Percentiles rank a stretch among this genome's conserved stretches.
phyloP scores from a whole-genome alignment of 345 rosid genomes.

The Corymbia maculata region DNA sequence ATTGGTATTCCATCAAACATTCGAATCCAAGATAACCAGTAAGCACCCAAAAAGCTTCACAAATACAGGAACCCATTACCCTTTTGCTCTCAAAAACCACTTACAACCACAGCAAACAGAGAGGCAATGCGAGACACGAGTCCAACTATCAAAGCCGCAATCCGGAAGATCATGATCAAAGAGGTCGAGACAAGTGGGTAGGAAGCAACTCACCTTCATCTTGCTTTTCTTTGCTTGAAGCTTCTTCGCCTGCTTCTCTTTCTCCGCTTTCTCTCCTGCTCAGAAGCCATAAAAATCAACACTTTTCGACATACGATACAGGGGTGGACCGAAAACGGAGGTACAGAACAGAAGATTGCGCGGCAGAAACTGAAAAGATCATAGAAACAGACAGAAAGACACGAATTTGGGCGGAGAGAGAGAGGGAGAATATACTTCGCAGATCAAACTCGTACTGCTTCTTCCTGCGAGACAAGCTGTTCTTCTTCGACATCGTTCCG shows the following conservation, averaged over 20 bases:
- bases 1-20: not conserved
- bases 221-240: constrained; percentile 79
- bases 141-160: not conserved
- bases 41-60: not conserved
- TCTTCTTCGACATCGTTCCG: constrained; percentile 84
- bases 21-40: not conserved
- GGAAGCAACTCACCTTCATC: constrained; percentile 62
- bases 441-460: constrained; percentile 83
- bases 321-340: not conserved
- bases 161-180: not conserved
- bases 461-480: constrained; percentile 68
- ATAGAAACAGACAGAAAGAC: not conserved
- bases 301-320: not conserved
- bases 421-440: constrained; percentile 26
- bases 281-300: not conserved
- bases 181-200: not conserved
- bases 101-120: not conserved
- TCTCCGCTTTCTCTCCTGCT: constrained; percentile 72
- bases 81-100: not conserved
- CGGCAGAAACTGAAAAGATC: not conserved
- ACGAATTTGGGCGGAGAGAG: not conserved
- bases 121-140: not conserved
- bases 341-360: not conserved
- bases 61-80: not conserved
- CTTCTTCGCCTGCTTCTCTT: constrained; percentile 55